phyloP scores from a whole-genome alignment of 2,329 filamentous ascomycete species.

The Ophiostoma ips region DNA sequence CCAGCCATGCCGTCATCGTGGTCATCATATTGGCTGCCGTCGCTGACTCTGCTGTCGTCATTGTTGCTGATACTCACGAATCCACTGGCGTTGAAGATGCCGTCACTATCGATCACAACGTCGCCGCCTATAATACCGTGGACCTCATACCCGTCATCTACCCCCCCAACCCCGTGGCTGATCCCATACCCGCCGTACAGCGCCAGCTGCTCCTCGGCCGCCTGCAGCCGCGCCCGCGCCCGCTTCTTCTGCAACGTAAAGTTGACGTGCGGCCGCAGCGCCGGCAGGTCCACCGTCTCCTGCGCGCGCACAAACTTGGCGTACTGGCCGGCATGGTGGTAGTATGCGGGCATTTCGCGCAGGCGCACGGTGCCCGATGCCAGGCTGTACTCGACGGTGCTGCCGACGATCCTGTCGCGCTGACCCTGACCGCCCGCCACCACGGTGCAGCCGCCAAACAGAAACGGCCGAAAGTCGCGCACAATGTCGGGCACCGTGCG shows the following conservation, averaged over 20 bases:
- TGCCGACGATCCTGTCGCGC: constrained; percentile 15
- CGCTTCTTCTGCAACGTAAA: background rate
- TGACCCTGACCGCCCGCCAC: too few relatives aligned
- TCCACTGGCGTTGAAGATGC: too few relatives aligned
- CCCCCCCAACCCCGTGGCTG: background rate
- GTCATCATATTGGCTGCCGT: too few relatives aligned
- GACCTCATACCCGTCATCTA: background rate
- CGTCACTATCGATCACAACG: too few relatives aligned
- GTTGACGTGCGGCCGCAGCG: constrained; percentile 1
- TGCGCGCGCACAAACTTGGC: background rate
- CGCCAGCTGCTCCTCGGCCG: too few relatives aligned
- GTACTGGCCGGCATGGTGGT: background rate
- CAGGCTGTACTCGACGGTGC: constrained; percentile 19
- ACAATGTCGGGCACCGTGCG: constrained; percentile 27
- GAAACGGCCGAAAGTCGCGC: constrained; percentile 33
- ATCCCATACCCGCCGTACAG: too few relatives aligned
- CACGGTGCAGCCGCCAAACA: constrained; percentile 18
- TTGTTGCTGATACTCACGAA: too few relatives aligned
- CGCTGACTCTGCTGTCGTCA: too few relatives aligned
- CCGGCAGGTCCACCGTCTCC: constrained; percentile 4
- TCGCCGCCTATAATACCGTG: too few relatives aligned
- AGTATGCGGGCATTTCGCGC: constrained; percentile 11
- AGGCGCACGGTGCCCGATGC: constrained; percentile 27
- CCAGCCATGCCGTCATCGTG: too few relatives aligned
- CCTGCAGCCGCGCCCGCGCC: too few relatives aligned